Conservation (phyloP, 352 stramenopile genomes). For the Peronospora belbahrii region DNA sequence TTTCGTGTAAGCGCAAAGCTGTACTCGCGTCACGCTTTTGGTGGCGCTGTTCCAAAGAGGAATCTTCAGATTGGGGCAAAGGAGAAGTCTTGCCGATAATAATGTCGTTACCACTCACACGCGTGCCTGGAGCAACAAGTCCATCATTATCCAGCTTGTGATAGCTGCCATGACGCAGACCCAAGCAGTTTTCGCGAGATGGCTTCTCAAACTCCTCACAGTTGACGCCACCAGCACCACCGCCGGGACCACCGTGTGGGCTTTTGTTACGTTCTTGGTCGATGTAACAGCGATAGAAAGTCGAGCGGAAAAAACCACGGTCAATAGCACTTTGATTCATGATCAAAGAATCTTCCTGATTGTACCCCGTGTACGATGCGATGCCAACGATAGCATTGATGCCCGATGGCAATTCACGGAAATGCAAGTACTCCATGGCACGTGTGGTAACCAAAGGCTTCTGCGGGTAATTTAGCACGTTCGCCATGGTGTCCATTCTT, state of each 20-base stretch:
- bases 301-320: constrained; percentile 97
- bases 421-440: constrained; percentile 98
- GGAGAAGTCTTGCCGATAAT: constrained; percentile 99
- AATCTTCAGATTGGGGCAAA: constrained; percentile 67
- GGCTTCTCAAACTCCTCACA: constrained; percentile 95
- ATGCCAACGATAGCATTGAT: constrained; percentile 95
- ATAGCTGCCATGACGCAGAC: constrained; percentile 95
- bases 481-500: constrained; percentile 99
- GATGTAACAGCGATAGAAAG: constrained; percentile 98
- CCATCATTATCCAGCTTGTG: constrained; percentile 98
- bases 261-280: constrained; percentile 90
- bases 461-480: constrained; percentile 99
- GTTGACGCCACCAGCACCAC: constrained; percentile 48
- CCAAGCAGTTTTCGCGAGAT: constrained; percentile 89
- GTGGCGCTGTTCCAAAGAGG: constrained; percentile 80
- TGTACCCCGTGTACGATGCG: constrained; percentile 91
- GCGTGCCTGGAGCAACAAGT: constrained; percentile 92
- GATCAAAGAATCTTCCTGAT: constrained; percentile 99
- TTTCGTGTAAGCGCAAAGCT: constrained; percentile 95
- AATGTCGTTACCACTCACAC: constrained; percentile 97
- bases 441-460: constrained; percentile 98
- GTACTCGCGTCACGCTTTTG: constrained; percentile 97
- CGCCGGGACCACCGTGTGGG: constrained; percentile 49
- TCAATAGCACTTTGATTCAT: constrained; percentile 99
- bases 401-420: constrained; percentile 96